Conservation (phyloP, 1,284 basidiomycete species). For the Ganoderma lingzhi region DNA sequence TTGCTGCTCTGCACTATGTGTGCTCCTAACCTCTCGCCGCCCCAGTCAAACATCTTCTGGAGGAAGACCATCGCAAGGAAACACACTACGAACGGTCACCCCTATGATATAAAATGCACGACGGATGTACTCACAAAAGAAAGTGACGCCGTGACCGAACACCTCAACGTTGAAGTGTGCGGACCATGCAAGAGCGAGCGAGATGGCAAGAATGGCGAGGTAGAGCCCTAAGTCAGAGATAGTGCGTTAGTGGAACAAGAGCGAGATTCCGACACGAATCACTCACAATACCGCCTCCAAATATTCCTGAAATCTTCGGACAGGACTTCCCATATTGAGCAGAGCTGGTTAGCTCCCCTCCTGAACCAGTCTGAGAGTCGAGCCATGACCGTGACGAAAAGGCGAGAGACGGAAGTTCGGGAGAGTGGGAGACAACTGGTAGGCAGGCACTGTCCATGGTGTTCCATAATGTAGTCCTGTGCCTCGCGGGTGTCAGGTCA, state of each 20-base stretch:
- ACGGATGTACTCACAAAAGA: conserved; percentile 2
- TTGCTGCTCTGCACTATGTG: conserved; percentile 49
- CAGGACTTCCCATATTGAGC: neutral
- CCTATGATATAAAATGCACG: neutral
- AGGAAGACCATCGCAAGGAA: conserved; percentile 60
- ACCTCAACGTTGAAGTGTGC: conserved; percentile 7
- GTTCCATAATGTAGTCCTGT: neutral
- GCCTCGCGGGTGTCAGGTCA: neutral
- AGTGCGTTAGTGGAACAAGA: neutral
- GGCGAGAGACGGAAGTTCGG: neutral
- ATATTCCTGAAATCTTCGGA: neutral
- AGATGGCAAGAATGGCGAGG: neutral
- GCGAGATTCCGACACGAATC: neutral
- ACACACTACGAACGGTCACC: neutral
- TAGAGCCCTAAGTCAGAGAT: neutral
- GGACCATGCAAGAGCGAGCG: conserved; percentile 10
- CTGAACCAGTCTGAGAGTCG: neutral
- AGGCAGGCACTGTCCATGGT: neutral
- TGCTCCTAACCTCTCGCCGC: conserved; percentile 64
- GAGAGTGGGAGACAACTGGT: neutral
- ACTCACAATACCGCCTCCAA: conserved; percentile 1
- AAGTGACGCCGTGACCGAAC: neutral
- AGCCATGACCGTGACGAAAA: neutral
- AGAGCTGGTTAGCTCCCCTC: neutral
- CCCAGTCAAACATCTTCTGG: conserved; percentile 64